These are phyloP conservation scores for Tripterygium wilfordii DNA, from an alignment of 177 flowering plant genomes.

Conservation along the genomic window DNA sequence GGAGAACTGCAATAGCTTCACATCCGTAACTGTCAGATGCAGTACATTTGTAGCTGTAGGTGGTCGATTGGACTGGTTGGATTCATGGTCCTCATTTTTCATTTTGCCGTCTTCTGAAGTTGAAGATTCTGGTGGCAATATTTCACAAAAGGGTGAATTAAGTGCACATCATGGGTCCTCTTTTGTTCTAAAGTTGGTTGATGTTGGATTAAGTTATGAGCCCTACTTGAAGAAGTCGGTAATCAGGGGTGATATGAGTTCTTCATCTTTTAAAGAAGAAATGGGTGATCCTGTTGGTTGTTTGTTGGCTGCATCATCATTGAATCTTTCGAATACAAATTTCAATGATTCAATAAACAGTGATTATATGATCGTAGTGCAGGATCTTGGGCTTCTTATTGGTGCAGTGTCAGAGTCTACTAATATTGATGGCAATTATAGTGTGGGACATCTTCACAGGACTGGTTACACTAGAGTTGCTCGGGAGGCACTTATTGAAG, in stretches of 20 bases:
- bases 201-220: constrained; percentile 86
- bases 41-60: constrained; percentile 76
- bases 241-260: constrained; percentile 8
- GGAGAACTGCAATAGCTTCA: constrained; percentile 27
- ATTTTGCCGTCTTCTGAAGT: constrained; percentile 36
- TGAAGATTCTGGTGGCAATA: constrained; percentile 22
- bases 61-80: constrained; percentile 91
- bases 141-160: constrained; percentile 20
- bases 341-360: constrained; percentile 22
- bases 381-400: constrained; percentile 88
- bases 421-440: constrained; percentile 30
- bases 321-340: constrained; percentile 44
- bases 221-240: constrained; percentile 35
- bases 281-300: constrained; percentile 50
- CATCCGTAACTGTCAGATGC: constrained; percentile 60
- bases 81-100: constrained; percentile 53
- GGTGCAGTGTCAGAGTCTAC: constrained; percentile 30
- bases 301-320: constrained; percentile 73
- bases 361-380: constrained; percentile 59
- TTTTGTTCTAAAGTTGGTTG: constrained; percentile 72
- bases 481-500: constrained; percentile 69
- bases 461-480: constrained; percentile 90
- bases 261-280: constrained; percentile 20
- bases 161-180: constrained; percentile 27
- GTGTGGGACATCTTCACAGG: constrained; percentile 52